Base-by-base conservation (phyloP, 495 filamentous ascomycete genomes). In the Astrothelium subdiscretum region DNA sequence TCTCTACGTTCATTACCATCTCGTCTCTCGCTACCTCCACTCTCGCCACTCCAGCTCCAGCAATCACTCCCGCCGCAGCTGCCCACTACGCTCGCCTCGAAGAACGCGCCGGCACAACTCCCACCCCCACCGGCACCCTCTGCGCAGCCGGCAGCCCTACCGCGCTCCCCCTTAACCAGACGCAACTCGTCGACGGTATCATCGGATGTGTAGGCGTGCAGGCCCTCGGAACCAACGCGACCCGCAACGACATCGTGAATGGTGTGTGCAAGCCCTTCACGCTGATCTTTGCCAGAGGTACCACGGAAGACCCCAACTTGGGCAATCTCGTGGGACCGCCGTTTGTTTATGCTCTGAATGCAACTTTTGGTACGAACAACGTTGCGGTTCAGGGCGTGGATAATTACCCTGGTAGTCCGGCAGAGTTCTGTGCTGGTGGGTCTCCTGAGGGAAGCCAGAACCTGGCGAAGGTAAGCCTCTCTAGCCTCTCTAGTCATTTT, bases 221-320 rank as follows among this genome's bases (percentile, higher is more conserved):
- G 48, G 22, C 24, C 8, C 20, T 24, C 48, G 48, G 48, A 6
- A 54, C 48, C 4, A 31, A 44, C 22, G 38, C 24, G 31, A 65
- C 63, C 44, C 42, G 43, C 59, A 65, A 62, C 59, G 63, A 65
- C 18, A 44, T 65, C 63, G 29, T 61, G 2, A 48, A 65, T 24
- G 59, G 48, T 11, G 42, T 32, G 22, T 67, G 65, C 61, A 59
- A 54, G 29, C 38, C 52, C 32, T 42, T 62, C 51, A 65, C 65
- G 10, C 24, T 67, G 12, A 61, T 67, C 52, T 67, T 65, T 57
- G 65, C 65, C 12, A 59, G 65, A 22, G 63, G 65, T 31, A 65
- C 65, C 15, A n/a, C 52, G 18, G 65, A 67, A 48, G 59, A 54
- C 40, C 27, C 42, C 13, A 65, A 65, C 27, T 26, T 65, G 0